Evolutionary conservation across 164 flowering plant genomes (phyloP).

Genomic region (Malania oleifera): DNA sequence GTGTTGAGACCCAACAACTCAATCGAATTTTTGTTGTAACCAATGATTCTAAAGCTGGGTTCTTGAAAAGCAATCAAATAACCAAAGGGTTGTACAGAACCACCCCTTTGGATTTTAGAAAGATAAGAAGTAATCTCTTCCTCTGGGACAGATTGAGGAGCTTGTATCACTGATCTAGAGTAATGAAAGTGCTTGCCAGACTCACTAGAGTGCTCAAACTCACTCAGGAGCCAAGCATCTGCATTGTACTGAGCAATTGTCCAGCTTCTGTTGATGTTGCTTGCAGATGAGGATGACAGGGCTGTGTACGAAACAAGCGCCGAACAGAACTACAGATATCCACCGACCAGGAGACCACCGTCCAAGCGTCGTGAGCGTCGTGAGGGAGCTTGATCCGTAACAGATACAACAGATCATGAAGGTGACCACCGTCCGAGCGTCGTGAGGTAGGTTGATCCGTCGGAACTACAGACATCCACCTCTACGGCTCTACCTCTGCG

Average conservation of each 20-base stretch:
- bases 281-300: conserved; percentile 23
- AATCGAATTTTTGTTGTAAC: conserved; percentile 62
- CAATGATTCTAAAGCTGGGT: conserved; percentile 46
- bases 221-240: conserved; percentile 53
- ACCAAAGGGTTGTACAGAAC: conserved; percentile 69
- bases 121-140: conserved; percentile 55
- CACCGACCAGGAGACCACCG: too few relatives aligned
- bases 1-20: conserved; percentile 32
- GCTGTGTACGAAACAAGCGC: too few relatives aligned
- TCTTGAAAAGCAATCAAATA: conserved; percentile 72
- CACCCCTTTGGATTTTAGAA: conserved; percentile 69
- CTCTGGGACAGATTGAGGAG: conserved; percentile 35
- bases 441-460: too few relatives aligned
- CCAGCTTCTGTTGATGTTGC: conserved; percentile 26
- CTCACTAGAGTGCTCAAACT: conserved; percentile 50
- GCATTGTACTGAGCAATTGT: conserved; percentile 45
- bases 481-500: too few relatives aligned
- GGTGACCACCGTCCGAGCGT: too few relatives aligned
- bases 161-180: conserved; percentile 33
- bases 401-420: too few relatives aligned
- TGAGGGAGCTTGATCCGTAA: too few relatives aligned
- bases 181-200: conserved; percentile 61
- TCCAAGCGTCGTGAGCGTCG: too few relatives aligned
- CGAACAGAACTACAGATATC: too few relatives aligned
- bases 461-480: too few relatives aligned